A percentile compares a stretch with the other conserved stretches of the same genome.
These are phyloP conservation scores for Cercospora beticola DNA, from an alignment of 2,329 filamentous ascomycete genomes.

Conservation along the genomic window DNA sequence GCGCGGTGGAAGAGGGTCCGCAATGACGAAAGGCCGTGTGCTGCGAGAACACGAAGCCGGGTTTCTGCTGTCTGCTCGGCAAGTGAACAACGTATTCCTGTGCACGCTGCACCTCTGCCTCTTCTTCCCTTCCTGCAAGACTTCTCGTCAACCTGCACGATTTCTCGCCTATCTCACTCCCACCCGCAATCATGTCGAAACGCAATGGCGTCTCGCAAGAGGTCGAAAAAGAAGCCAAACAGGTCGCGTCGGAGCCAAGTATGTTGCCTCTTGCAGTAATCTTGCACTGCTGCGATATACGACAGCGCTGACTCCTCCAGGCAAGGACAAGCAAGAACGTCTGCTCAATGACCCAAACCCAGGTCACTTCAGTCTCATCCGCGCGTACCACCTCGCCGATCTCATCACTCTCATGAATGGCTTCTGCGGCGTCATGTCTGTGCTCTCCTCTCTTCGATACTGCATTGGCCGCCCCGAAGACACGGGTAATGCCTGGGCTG, in stretches of 20 bases:
- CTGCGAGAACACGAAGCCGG: not conserved
- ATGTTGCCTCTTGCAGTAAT: slow-evolving; percentile 25
- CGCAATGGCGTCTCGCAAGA: slow-evolving; percentile 56
- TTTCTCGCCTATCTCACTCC: not conserved
- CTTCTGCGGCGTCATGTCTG: slow-evolving; percentile 88
- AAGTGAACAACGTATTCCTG: slow-evolving; percentile 2
- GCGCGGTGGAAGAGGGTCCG: not conserved
- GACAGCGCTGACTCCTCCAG: slow-evolving; percentile 40
- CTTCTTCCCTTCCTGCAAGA: not conserved
- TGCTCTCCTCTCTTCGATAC: slow-evolving; percentile 93
- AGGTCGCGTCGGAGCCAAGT: slow-evolving; percentile 46
- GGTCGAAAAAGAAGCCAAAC: slow-evolving; percentile 46
- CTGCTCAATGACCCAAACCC: slow-evolving; percentile 64
- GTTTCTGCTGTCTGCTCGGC: not conserved
- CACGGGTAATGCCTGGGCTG: slow-evolving; percentile 72
- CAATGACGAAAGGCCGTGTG: slow-evolving; percentile 5
- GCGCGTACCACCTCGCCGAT: slow-evolving; percentile 72
- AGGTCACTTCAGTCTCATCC: slow-evolving; percentile 66
- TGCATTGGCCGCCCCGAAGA: slow-evolving; percentile 66
- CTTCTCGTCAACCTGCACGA: not conserved
- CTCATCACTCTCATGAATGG: slow-evolving; percentile 81
- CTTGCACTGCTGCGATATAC: not conserved
- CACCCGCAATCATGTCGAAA: slow-evolving; percentile 58
- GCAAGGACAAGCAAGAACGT: slow-evolving; percentile 72
- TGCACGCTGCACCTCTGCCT: not conserved